phyloP scores from a whole-genome alignment of 73 alveolate species.

The Paramecium primaurelia region DNA sequence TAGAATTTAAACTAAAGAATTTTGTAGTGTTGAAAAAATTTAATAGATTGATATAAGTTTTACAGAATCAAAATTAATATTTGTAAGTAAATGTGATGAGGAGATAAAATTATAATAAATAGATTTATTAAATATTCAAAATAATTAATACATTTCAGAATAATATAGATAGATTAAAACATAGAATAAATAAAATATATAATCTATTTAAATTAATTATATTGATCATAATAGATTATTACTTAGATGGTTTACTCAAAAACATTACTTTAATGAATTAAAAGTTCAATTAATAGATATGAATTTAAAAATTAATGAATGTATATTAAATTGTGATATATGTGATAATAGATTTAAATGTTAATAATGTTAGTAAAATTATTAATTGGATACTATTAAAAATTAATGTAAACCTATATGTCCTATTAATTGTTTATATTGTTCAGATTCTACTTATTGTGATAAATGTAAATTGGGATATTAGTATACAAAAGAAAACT shows the following conservation, averaged over 20 bases:
- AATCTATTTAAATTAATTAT: background rate
- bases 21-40: background rate
- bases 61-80: background rate
- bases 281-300: background rate
- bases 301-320: background rate
- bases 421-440: background rate
- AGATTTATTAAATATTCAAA: background rate
- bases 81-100: background rate
- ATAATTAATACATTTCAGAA: background rate
- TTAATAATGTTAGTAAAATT: background rate
- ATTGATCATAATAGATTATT: background rate
- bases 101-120: background rate
- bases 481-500: background rate
- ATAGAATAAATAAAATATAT: background rate
- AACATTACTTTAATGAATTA: background rate
- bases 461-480: background rate
- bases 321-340: background rate
- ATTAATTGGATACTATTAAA: background rate
- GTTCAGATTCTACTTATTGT: background rate
- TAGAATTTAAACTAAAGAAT: background rate
- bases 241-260: background rate
- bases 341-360: background rate
- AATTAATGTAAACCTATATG: background rate
- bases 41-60: background rate
- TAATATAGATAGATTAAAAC: background rate